Base-by-base conservation (phyloP, 2,329 filamentous ascomycete species). In the Davidsoniella virescens region DNA sequence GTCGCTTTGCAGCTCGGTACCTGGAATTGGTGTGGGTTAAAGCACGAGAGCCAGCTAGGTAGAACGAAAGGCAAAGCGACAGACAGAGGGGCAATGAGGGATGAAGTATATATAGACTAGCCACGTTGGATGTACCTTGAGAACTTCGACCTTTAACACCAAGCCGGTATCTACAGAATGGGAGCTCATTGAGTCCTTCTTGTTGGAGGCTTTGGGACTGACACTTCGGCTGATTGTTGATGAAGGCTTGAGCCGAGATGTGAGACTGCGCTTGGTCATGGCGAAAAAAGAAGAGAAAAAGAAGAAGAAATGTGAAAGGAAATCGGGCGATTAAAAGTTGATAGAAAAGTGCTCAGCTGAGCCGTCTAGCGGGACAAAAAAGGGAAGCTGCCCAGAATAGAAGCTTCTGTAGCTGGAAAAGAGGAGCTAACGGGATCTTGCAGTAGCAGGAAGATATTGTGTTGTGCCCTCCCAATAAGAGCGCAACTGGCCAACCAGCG, bases 211-310 rank as follows among this genome's bases (percentile, higher is more conserved):
- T 47, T 45, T 53, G 54, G 69, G 68, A 54, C 69, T 72, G 42
- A 60, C 60, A 54, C 62, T 69, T 43, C 72, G 68, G 58, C 71
- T 75, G 59, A 63, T 57, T 52, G 64, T 61, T 17, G 42, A 47
- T n/a, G 50, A 39, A 29, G 70, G 70, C 56, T 63, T 65, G 37
- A 78, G 64, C 48, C 73, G 70, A 54, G 64, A 68, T 51, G 74
- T 72, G 54, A 77, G 70, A 59, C 77, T 75, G 61, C 72, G 72
- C 56, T 75, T 71, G 73, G 77, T 76, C 61, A 55, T 55, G 29
- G 33, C 49, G 26, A 43, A 47, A 37, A 20, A 16, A 33, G 7
- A 5, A 49, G 18, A 44, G 43, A 16, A 14, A 40, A 44, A 41
- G 36, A 41, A 50, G 12, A 42, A 49, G 20, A 45, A 26, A 39